Conservation (phyloP, 768 basidiomycete genomes). For the Podaxis sp. region DNA sequence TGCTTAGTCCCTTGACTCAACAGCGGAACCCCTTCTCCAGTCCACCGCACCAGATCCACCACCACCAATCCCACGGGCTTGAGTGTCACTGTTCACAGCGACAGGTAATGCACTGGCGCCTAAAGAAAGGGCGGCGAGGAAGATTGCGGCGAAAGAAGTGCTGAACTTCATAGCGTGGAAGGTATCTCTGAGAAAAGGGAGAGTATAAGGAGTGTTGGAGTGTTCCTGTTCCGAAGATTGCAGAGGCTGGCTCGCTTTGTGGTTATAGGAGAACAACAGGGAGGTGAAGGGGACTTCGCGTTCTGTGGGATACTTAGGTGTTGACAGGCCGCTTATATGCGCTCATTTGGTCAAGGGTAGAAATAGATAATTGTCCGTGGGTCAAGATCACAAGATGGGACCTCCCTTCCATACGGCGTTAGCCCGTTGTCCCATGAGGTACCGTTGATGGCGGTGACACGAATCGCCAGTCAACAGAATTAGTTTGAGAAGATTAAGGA, state of each 20-base stretch:
- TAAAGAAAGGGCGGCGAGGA: constrained; percentile 1
- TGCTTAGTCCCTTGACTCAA: not conserved
- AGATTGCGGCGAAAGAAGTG: not conserved
- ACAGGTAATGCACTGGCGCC: constrained; percentile 3
- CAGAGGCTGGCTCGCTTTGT: not conserved
- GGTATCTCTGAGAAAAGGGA: not conserved
- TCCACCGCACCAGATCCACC: not conserved
- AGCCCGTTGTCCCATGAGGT: constrained; percentile 10
- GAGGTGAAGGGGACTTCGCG: not conserved
- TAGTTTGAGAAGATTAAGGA: not conserved
- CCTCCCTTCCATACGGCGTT: constrained; percentile 7
- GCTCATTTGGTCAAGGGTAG: not conserved
- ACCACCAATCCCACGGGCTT: not conserved
- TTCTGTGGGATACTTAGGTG: not conserved
- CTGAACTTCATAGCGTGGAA: not conserved
- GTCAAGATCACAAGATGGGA: constrained; percentile 4
- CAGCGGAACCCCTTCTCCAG: not conserved
- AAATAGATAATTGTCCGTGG: constrained; percentile 11
- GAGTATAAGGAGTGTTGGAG: not conserved
- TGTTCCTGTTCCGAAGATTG: not conserved
- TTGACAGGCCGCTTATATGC: constrained; percentile 11
- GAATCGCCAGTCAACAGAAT: not conserved
- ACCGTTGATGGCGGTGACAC: constrained; percentile 5
- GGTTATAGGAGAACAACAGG: not conserved
- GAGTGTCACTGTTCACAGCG: not conserved